These are phyloP conservation scores for Linum usitatissimum DNA, from an alignment of 345 rosid species.

Conservation along the genomic window DNA sequence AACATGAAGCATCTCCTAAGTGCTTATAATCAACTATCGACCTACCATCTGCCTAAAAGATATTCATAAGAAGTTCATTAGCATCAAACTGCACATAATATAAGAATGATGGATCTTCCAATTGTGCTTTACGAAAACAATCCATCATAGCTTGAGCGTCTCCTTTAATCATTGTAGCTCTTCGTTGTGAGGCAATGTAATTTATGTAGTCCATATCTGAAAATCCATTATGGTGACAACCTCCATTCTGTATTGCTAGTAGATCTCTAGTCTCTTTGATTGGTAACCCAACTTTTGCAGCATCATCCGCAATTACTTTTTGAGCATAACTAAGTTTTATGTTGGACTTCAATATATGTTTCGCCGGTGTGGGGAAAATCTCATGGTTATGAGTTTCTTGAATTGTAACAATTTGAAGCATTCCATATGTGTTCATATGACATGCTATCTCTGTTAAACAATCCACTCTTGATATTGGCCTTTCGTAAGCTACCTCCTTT, in stretches of 20 bases:
- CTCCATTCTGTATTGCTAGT: no score
- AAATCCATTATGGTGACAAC: no score
- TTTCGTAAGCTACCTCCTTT: no score
- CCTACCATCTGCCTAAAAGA: conserved; percentile 31
- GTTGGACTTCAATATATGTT: not conserved
- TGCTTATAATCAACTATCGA: not conserved
- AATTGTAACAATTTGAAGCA: no score
- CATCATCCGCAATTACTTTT: not conserved
- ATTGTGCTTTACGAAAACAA: conserved; percentile 29
- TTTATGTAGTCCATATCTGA: no score
- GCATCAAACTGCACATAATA: conserved; percentile 24
- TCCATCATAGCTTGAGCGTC: not conserved
- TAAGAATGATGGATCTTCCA: conserved; percentile 22
- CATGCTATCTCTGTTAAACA: no score
- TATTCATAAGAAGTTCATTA: conserved; percentile 27
- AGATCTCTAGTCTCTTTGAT: no score
- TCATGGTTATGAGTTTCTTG: not conserved
- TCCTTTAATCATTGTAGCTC: no score
- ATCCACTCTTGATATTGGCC: no score
- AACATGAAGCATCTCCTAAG: not conserved
- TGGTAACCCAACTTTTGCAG: no score
- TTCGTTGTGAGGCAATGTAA: no score
- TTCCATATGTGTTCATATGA: no score
- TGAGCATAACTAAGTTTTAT: not conserved
- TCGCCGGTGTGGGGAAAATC: not conserved